Base-by-base conservation (phyloP, 208 protist species). In the Acanthamoeba triangularis region DNA sequence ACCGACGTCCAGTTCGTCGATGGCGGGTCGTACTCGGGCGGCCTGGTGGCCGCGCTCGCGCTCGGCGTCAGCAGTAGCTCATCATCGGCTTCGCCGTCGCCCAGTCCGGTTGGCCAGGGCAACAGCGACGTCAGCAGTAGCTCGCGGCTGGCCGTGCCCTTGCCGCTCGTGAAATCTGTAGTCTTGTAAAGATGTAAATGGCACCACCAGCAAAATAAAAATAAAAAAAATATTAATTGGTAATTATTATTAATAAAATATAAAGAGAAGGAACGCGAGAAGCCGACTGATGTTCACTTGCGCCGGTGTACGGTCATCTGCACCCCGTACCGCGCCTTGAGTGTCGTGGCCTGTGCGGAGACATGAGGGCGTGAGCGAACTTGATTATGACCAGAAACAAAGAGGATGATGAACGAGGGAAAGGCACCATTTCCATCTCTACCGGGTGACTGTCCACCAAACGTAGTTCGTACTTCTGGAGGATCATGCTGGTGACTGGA, bases 401-500 rank as follows among this genome's bases (percentile, higher is more conserved):
- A n/a, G n/a, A n/a, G n/a, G n/a, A n/a, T n/a, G n/a, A 67, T 23
- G 28, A 6, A 30, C 6, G 8, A n/a, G 13, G 61, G 25, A 67
- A n/a, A n/a, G 61, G 20, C 61, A 41, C 69, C 69, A 80, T 80
- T 33, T 90, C 84, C 84, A 90, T 90, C 52, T 90, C 84, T 6
- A 67, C 59, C 8, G 49, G 49, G n/a, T 90, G 84, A 16, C 28
- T n/a, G 7, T 4, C 33, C 3, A 90, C 84, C 28, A 90, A n/a
- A 3, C 84, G 41, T 0, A 90, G 84, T 47, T 90, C 84, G 59
- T 90, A 90, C 84, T 54, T 65, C 33, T 90, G 84, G 16, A 90
- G 41, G 59, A 90, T 67, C 72, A 82, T 82, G 44, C 72, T 37
- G 44, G 44, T 47, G 1, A 82, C 72, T 82, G 72, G 5, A 67